phyloP scores from a whole-genome alignment of 2,329 filamentous ascomycete species.

The Xylariomycetidae sp. region DNA sequence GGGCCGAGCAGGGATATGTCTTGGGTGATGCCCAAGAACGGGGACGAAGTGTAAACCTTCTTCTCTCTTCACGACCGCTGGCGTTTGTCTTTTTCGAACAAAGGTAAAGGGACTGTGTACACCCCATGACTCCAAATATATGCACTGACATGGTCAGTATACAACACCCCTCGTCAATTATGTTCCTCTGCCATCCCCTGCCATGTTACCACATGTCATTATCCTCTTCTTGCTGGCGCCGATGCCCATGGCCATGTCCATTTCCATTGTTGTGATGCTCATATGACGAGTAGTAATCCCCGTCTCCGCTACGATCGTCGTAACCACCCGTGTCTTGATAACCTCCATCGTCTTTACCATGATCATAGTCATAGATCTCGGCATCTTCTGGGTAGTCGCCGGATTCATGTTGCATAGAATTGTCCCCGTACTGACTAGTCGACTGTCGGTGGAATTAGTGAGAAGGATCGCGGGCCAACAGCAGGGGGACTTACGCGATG shows the following conservation, averaged over 20 bases:
- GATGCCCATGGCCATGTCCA: constrained; percentile 13
- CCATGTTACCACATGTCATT: constrained; percentile 40
- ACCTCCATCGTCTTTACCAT: constrained; percentile 36
- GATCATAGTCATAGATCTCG: constrained; percentile 50
- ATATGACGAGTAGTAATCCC: constrained; percentile 26
- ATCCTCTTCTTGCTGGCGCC: constrained; percentile 28
- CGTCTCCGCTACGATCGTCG: constrained; percentile 17
- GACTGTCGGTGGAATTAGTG: constrained; percentile 26
- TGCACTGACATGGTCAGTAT: constrained; percentile 11
- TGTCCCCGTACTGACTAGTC: constrained; percentile 43
- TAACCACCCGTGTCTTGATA: constrained; percentile 30
- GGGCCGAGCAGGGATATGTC: too few species aligned
- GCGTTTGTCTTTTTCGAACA: too few species aligned
- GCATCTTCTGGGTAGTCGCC: constrained; percentile 47
- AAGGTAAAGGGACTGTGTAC: too few species aligned
- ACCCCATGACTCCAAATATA: constrained; percentile 18
- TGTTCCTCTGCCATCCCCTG: constrained; percentile 6
- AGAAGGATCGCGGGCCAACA: too few species aligned
- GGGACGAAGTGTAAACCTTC: too few species aligned
- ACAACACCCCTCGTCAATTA: constrained; percentile 7
- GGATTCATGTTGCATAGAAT: constrained; percentile 36
- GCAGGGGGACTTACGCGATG: constrained; percentile 38
- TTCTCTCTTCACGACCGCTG: too few species aligned
- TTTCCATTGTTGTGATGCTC: constrained; percentile 19
- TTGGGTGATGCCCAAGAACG: too few species aligned